Conservation (phyloP, 306 rosid species). For the Gleditsia sinensis region DNA sequence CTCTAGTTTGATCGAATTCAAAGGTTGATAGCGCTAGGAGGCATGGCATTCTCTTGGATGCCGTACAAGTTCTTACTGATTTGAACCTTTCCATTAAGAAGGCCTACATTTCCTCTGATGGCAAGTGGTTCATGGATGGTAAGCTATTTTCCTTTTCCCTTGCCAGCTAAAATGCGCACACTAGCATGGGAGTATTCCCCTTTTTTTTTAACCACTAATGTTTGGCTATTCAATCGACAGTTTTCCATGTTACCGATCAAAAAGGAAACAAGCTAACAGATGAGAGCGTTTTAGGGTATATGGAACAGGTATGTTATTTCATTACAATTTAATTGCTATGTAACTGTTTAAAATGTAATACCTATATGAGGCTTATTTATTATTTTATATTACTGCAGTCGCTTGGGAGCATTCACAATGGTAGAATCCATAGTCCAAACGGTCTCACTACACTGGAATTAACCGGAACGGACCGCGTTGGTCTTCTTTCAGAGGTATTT, state of each 20-base stretch:
- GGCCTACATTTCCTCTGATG: slow-evolving; percentile 93
- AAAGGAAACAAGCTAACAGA: slow-evolving; percentile 84
- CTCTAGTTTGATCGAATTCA: slow-evolving; percentile 16
- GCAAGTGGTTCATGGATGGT: slow-evolving; percentile 99
- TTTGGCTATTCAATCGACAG: slow-evolving; percentile 46
- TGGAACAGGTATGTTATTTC: slow-evolving; percentile 72
- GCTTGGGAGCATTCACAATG: slow-evolving; percentile 63
- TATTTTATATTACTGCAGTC: slow-evolving; percentile 46
- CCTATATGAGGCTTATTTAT: neutral
- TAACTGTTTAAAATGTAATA: neutral
- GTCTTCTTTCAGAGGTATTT: slow-evolving; percentile 90
- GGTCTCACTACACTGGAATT: slow-evolving; percentile 78
- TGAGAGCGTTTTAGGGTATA: slow-evolving; percentile 71
- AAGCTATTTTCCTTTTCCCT: slow-evolving; percentile 13
- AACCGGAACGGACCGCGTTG: slow-evolving; percentile 88
- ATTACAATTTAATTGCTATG: neutral
- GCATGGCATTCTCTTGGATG: slow-evolving; percentile 86
- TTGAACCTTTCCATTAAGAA: slow-evolving; percentile 78
- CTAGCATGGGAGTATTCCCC: neutral
- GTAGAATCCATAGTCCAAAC: slow-evolving; percentile 35
- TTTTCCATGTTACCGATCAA: slow-evolving; percentile 91
- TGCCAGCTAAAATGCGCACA: neutral
- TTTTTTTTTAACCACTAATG: slow-evolving; percentile 3
- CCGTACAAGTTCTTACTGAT: slow-evolving; percentile 90
- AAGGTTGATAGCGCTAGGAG: slow-evolving; percentile 94